Base-by-base conservation (phyloP, 257 asterid species). In the Orobanche coerulescens region DNA sequence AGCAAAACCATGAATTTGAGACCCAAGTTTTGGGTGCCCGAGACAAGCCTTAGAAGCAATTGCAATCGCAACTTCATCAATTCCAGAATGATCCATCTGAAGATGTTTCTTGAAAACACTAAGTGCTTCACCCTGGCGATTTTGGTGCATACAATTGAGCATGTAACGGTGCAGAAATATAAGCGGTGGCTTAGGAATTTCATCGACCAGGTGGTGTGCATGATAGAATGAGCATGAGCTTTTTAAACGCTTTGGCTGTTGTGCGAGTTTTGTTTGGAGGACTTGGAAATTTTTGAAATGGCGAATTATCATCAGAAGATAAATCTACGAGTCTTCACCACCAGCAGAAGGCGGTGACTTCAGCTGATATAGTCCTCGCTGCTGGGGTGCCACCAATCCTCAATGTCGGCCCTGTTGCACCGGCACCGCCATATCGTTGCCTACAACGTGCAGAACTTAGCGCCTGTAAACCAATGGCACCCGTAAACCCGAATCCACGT, bases 21-120 rank as follows among this genome's bases (percentile, higher is more conserved):
- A 53, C 52, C 94, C 95, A 36, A 82, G 70, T 33, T 55, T 72
- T 0, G 76, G 65, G 61, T 58, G 70, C 53, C 83, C 82, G 11
- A 82, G 73, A 57, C 87, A 76, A 43, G 90, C 94, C 78, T 92
- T 88, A 6, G 82, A 71, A 48, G 95, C 93, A 40, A 88, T 56
- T 1, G 88, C 93, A 25, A 88, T 33, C 13, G 79, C 80, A 54
- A 84, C 90, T 68, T 88, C 93, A 26, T 84, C 88, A 4, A 82
- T 76, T 55, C 70, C 71, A 9, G 79, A 75, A 49, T 72, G 64
- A 68, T 82, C 88, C 78, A 31, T 59, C 25, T 68, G 85, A n/a
- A 81, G 73, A 56, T 81, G 85, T 7, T 50, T 67, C 74, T 69
- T 85, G 78, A 92, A 88, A 42, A 81, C n/a, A 6, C 31, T 25